Evolutionary conservation across 176 grass and related monocot genomes (phyloP).

Genomic region (Raddia guianensis): DNA sequence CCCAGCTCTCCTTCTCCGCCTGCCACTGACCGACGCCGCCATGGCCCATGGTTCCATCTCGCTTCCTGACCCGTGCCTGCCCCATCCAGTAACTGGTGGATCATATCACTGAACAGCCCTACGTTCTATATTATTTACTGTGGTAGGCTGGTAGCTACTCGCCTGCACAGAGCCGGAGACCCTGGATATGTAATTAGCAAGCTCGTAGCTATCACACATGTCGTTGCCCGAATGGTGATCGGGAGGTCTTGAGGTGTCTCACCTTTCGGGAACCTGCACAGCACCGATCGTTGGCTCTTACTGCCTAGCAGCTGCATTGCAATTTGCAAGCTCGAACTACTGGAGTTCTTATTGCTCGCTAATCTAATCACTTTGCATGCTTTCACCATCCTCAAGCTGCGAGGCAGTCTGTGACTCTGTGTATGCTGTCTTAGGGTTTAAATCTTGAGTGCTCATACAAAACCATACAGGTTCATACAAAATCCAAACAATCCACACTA

Average conservation of each 20-base stretch:
- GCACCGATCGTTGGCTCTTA: neutral
- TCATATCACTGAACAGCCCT: neutral
- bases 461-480: too few relatives aligned
- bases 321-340: neutral
- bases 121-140: neutral
- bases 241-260: neutral
- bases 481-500: too few relatives aligned
- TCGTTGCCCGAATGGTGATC: neutral
- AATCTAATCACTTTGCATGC: neutral
- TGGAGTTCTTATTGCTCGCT: neutral
- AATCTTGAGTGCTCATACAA: too few relatives aligned
- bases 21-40: neutral
- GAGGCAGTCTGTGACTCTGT: neutral
- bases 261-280: neutral
- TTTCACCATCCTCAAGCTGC: neutral
- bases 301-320: neutral
- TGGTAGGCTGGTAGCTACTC: neutral
- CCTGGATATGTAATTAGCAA: constrained; percentile 17
- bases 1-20: constrained; percentile 29
- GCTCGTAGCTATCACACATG: constrained; percentile 12
- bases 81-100: neutral
- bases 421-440: neutral
- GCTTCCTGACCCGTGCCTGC: neutral
- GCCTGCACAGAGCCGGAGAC: constrained; percentile 23
- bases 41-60: neutral